A percentile compares a stretch with the other conserved stretches of the same genome.
Evolutionary conservation across 2,329 filamentous ascomycete species (phyloP).

Genomic region (Xylaria sp.): DNA sequence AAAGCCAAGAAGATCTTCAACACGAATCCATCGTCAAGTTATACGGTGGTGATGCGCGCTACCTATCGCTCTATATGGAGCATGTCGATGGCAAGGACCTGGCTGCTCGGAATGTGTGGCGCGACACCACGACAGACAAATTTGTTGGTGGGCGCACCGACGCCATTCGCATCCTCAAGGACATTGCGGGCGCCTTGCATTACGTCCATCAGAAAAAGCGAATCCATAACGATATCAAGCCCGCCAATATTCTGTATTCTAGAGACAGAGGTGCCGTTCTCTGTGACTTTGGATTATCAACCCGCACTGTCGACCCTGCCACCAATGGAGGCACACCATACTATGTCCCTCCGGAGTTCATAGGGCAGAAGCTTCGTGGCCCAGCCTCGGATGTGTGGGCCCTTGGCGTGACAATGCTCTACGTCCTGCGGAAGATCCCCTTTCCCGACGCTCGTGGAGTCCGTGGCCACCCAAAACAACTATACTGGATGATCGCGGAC

Average conservation of each 20-base stretch:
- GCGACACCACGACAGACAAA: conserved; percentile 51
- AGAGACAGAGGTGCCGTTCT: conserved; percentile 63
- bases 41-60: conserved; percentile 65
- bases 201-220: conserved; percentile 61
- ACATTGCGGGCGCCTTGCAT: conserved; percentile 59
- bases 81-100: conserved; percentile 63
- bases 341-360: conserved; percentile 67
- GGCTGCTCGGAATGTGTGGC: conserved; percentile 56
- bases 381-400: conserved; percentile 65
- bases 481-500: conserved; percentile 65
- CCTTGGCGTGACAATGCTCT: conserved; percentile 65
- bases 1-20: conserved; percentile 59
- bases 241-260: conserved; percentile 66
- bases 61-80: conserved; percentile 66
- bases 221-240: conserved; percentile 68
- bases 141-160: conserved; percentile 58
- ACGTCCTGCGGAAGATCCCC: conserved; percentile 60
- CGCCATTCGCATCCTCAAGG: conserved; percentile 57
- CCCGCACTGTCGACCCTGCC: conserved; percentile 51
- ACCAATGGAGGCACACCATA: conserved; percentile 64
- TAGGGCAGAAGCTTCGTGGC: conserved; percentile 59
- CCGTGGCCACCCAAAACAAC: conserved; percentile 53
- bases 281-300: conserved; percentile 65
- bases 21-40: conserved; percentile 64
- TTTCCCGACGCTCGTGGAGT: conserved; percentile 60